These are phyloP conservation scores for Diaporthe ampelina DNA, from an alignment of 2,329 filamentous ascomycete species.

Conservation along the genomic window DNA sequence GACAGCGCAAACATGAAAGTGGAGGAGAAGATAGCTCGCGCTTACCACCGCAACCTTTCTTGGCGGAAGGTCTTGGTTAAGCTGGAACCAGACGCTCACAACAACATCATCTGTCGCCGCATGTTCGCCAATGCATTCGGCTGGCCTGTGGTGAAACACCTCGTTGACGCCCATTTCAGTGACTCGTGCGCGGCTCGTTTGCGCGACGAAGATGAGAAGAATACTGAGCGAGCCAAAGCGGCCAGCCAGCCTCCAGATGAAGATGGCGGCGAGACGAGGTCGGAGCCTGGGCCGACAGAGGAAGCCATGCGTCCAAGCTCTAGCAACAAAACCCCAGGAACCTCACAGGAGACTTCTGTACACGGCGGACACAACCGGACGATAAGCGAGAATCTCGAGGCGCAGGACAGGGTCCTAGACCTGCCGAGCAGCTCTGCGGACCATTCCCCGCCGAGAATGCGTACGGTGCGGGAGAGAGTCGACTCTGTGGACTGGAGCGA, in stretches of 20 bases:
- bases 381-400: constrained; percentile 53
- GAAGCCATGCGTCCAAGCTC: not conserved
- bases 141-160: constrained; percentile 95
- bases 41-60: constrained; percentile 90
- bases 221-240: constrained; percentile 77
- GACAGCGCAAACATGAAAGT: constrained; percentile 84
- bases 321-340: not conserved
- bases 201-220: constrained; percentile 76
- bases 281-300: constrained; percentile 42
- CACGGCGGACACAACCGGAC: constrained; percentile 44
- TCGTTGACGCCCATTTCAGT: constrained; percentile 94
- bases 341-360: not conserved
- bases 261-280: constrained; percentile 76
- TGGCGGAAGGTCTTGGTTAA: constrained; percentile 98
- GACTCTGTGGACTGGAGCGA: constrained; percentile 78
- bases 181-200: constrained; percentile 77
- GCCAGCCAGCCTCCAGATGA: constrained; percentile 68
- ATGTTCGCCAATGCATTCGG: constrained; percentile 98
- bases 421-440: constrained; percentile 51
- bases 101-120: constrained; percentile 96
- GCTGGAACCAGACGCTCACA: constrained; percentile 96
- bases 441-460: constrained; percentile 43
- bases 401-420: constrained; percentile 61
- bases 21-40: constrained; percentile 97
- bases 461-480: constrained; percentile 49